Evolutionary conservation across 352 stramenopile species (phyloP), one percentile per base, ranked within the genome.

Genomic region (Globisporangium apiculatum): DNA sequence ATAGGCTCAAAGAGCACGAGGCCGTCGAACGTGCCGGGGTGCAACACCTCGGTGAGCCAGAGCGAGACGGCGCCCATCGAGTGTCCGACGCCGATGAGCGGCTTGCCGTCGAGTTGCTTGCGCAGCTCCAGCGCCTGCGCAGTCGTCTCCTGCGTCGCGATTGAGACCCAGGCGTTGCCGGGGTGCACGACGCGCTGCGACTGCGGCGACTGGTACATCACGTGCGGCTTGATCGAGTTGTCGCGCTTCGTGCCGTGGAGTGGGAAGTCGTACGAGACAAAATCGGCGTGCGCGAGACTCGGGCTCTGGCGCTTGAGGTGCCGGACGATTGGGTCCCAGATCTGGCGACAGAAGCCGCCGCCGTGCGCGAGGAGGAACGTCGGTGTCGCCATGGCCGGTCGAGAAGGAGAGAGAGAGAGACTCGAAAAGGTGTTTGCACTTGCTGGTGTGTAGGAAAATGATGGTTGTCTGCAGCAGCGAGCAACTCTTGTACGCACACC

Each of bases 281-380:
- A 57, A 24, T n/a, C 48, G 0, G 56, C 43, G 7, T 31, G 24
- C 6, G 6, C 59, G 8, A 80, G 51, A 56, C 79, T 53, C 9
- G 69, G 52, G 5, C 72, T 69, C n/a, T 46, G 53, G 10, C 45
- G 53, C 48, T 66, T 53, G 36, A 83, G 49, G 9, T 67, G 76
- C 18, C 57, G 53, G 42, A 82, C 58, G 45, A 86, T 69, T 5
- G 76, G 76, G 15, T 70, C 64, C 76, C 76, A 86, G 1, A 67
- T 59, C 15, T 83, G 60, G 49, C 75, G 71, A 51, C 72, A 83
- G 55, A 83, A 82, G 12, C 73, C 66, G 12, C 58, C 61, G 45
- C 71, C 76, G 48, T 86, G 76, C 12, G 65, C 58, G 48, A 86
- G 83, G 7, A 86, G 58, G 45, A 86, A 60, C 18, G 71, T 83